phyloP scores from a whole-genome alignment of 257 asterid species.

The Rubia yunnanensis region DNA sequence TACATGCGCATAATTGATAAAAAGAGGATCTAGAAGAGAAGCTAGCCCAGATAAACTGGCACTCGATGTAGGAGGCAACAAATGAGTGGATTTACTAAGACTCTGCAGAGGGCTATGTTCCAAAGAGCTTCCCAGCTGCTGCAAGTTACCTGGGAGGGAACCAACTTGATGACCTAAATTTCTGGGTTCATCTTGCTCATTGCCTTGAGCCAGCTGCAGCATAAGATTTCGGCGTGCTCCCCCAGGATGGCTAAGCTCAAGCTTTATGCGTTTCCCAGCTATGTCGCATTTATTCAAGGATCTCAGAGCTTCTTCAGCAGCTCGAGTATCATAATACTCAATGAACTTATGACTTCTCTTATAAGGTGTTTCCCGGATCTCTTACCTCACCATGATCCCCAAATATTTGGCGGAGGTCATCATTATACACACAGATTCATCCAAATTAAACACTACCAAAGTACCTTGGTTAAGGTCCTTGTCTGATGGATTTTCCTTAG shows the following conservation, averaged over 20 bases:
- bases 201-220: slow-evolving; percentile 38
- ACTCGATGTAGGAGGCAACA: slow-evolving; percentile 30
- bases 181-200: slow-evolving; percentile 46
- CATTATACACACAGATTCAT: slow-evolving; percentile 58
- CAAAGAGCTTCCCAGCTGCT: slow-evolving; percentile 40
- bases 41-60: slow-evolving; percentile 44
- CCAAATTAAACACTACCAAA: slow-evolving; percentile 64
- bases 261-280: slow-evolving; percentile 82
- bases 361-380: slow-evolving; percentile 81
- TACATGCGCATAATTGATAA: slow-evolving; percentile 23
- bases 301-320: slow-evolving; percentile 76
- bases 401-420: slow-evolving; percentile 58
- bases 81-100: slow-evolving; percentile 32
- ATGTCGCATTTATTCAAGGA: slow-evolving; percentile 68
- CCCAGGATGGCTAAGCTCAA: slow-evolving; percentile 89
- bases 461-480: slow-evolving; percentile 77
- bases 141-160: slow-evolving; percentile 61
- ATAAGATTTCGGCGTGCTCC: slow-evolving; percentile 74
- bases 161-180: slow-evolving; percentile 37
- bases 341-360: slow-evolving; percentile 70
- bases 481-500: slow-evolving; percentile 78
- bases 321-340: slow-evolving; percentile 77
- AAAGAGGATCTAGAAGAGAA: slow-evolving; percentile 40
- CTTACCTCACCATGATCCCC: slow-evolving; percentile 79
- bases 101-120: slow-evolving; percentile 37